phyloP scores from a whole-genome alignment of 768 basidiomycete genomes.

The Coprinellus micaceus region DNA sequence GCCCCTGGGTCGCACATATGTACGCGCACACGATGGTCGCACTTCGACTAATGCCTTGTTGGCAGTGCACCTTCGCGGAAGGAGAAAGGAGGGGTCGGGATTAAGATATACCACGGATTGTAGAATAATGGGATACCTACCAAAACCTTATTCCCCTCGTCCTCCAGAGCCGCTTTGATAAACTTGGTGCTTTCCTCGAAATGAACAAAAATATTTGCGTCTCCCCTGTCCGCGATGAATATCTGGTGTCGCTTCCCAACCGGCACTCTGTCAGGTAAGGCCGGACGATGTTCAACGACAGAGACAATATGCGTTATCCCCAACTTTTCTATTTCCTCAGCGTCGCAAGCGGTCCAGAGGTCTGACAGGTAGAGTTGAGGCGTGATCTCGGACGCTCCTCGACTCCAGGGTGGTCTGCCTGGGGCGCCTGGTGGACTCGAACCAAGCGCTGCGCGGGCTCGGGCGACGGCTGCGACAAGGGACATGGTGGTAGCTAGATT shows the following conservation, averaged over 20 bases:
- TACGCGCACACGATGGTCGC: constrained; percentile 77
- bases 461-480: not conserved
- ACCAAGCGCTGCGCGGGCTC: not conserved
- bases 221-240: constrained; percentile 25
- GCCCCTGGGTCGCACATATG: constrained; percentile 49
- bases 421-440: not conserved
- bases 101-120: no score
- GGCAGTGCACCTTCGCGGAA: constrained; percentile 63
- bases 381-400: constrained; percentile 24
- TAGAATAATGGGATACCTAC: constrained; percentile 23
- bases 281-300: constrained; percentile 50
- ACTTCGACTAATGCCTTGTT: constrained; percentile 72
- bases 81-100: not conserved
- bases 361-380: constrained; percentile 63
- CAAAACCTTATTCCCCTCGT: constrained; percentile 35
- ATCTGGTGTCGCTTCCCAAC: constrained; percentile 49
- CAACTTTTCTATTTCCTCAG: constrained; percentile 43
- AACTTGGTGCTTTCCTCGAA: constrained; percentile 35
- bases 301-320: constrained; percentile 76
- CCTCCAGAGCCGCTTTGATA: constrained; percentile 30
- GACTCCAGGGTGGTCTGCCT: not conserved
- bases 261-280: constrained; percentile 42
- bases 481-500: not conserved
- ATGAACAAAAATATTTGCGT: constrained; percentile 31
- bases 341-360: constrained; percentile 50